These are phyloP conservation scores for Isabelozyma pseudorhagii DNA, from an alignment of 805 yeast genomes.

Conservation along the genomic window DNA sequence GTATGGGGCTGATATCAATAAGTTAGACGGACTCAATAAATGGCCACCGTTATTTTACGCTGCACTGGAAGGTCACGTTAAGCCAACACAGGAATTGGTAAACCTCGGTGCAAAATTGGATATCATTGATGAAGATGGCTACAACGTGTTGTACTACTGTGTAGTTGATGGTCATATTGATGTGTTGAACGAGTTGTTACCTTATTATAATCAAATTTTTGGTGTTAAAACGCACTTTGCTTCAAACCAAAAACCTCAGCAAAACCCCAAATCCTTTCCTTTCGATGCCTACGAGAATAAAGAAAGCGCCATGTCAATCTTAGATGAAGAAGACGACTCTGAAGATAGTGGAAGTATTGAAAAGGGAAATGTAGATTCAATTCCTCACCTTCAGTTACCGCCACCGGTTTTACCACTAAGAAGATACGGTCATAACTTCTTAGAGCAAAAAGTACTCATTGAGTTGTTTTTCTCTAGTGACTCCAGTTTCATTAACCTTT, in stretches of 20 bases:
- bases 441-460: constrained; percentile 83
- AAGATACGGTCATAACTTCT: constrained; percentile 92
- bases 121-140: constrained; percentile 74
- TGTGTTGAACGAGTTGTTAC: constrained; percentile 69
- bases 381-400: constrained; percentile 88
- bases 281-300: background rate
- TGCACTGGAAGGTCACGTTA: constrained; percentile 76
- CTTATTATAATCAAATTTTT: constrained; percentile 22
- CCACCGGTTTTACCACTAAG: constrained; percentile 95
- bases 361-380: constrained; percentile 54
- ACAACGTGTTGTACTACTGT: constrained; percentile 81
- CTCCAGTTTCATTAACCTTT: constrained; percentile 44
- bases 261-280: background rate
- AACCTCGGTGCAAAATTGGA: constrained; percentile 68
- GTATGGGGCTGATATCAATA: constrained; percentile 74
- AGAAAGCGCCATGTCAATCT: constrained; percentile 20
- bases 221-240: background rate
- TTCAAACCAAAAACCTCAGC: constrained; percentile 1
- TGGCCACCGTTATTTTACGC: constrained; percentile 96
- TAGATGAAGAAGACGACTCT: constrained; percentile 29
- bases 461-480: constrained; percentile 65
- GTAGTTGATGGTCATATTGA: constrained; percentile 90
- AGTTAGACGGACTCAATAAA: constrained; percentile 76
- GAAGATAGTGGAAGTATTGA: constrained; percentile 36
- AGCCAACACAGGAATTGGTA: constrained; percentile 68